phyloP scores from a whole-genome alignment of 2,329 filamentous ascomycete species.

The Penicillium rolfsii region DNA sequence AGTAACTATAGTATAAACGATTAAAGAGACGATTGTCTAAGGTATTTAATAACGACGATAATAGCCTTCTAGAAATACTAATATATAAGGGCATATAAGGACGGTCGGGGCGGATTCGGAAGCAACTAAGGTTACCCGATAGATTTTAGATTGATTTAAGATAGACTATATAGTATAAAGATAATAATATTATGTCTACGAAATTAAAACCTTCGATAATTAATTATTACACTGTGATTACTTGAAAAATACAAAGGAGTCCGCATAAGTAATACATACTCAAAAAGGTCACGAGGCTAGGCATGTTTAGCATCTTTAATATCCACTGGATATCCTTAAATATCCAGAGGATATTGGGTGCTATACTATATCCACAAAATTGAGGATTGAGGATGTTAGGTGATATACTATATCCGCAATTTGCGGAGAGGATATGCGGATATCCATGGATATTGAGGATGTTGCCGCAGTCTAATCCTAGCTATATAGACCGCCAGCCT shows the following conservation, averaged over 20 bases:
- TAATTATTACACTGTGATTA: conserved; percentile 1
- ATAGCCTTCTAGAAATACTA: background rate
- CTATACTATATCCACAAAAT: background rate
- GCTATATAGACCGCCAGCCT: too few relatives aligned
- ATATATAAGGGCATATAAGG: background rate
- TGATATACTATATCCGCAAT: conserved; percentile 6
- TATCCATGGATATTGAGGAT: conserved; percentile 9
- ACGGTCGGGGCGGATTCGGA: background rate
- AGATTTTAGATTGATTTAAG: background rate
- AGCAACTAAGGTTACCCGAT: background rate
- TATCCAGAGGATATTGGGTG: background rate
- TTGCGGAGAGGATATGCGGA: conserved; percentile 10
- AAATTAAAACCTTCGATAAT: too few relatives aligned
- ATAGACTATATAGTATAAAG: background rate
- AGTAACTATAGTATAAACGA: background rate
- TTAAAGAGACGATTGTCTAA: background rate
- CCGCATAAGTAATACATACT: background rate
- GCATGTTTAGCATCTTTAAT: background rate
- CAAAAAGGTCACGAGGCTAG: background rate
- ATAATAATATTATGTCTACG: background rate
- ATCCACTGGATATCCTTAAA: background rate
- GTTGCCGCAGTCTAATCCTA: conserved; percentile 7
- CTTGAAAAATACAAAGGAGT: background rate
- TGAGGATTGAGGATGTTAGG: conserved; percentile 2
- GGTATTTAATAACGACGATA: background rate